Evolutionary conservation across 1,139 yeast species (phyloP).

Genomic region (Suhomyces bribrorum): DNA sequence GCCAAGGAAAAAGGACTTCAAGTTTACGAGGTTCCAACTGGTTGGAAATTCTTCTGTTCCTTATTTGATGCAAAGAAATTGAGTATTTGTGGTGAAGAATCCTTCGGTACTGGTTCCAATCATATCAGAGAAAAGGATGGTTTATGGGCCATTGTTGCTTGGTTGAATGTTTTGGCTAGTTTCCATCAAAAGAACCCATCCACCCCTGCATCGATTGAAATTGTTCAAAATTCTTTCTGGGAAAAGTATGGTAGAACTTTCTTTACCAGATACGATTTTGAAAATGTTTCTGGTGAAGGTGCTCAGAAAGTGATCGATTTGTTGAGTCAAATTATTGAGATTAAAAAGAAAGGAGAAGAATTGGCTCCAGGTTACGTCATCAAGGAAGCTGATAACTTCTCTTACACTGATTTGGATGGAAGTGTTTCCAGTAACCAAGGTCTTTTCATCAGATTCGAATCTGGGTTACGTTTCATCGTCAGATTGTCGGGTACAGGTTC

Average conservation of each 20-base stretch:
- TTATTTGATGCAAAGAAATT: slow-evolving; percentile 89
- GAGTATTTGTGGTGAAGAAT: slow-evolving; percentile 97
- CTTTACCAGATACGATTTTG: slow-evolving; percentile 95
- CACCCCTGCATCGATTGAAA: slow-evolving; percentile 64
- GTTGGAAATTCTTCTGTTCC: slow-evolving; percentile 98
- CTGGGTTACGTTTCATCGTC: slow-evolving; percentile 84
- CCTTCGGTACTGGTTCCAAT: slow-evolving; percentile 96
- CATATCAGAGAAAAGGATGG: slow-evolving; percentile 98
- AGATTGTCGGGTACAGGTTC: slow-evolving; percentile 98
- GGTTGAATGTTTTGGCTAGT: slow-evolving; percentile 93
- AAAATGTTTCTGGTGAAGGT: slow-evolving; percentile 73
- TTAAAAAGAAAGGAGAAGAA: slow-evolving; percentile 43
- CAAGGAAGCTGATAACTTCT: slow-evolving; percentile 81
- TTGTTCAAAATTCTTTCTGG: slow-evolving; percentile 89
- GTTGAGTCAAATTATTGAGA: slow-evolving; percentile 44
- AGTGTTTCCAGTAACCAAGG: slow-evolving; percentile 92
- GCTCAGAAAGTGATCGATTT: slow-evolving; percentile 69
- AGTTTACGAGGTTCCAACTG: slow-evolving; percentile 95
- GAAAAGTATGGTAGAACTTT: slow-evolving; percentile 93
- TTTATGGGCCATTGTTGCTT: slow-evolving; percentile 94
- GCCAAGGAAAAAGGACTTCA: slow-evolving; percentile 76
- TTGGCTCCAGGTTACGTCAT: slow-evolving; percentile 53
- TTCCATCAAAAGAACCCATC: slow-evolving; percentile 61
- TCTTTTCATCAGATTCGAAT: slow-evolving; percentile 73
- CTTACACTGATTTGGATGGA: slow-evolving; percentile 94